Percentiles rank a stretch among this genome's conserved stretches.
These are phyloP conservation scores for Eutrema yunnanense DNA, from an alignment of 345 rosid genomes.

Conservation along the genomic window DNA sequence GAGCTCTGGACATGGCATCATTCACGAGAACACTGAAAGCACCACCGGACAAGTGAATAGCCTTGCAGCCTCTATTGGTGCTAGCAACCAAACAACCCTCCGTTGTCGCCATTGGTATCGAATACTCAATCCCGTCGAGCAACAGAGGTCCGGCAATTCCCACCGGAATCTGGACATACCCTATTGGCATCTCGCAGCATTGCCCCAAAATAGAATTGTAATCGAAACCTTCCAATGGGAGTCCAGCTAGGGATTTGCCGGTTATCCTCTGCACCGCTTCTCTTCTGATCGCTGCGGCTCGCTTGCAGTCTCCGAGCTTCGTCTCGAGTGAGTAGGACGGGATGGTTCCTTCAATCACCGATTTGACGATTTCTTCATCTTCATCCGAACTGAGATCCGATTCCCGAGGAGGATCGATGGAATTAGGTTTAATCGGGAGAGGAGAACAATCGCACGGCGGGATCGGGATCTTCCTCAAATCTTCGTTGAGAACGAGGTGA, in stretches of 20 bases:
- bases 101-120: slow-evolving; percentile 53
- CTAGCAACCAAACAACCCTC: slow-evolving; percentile 60
- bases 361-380: slow-evolving; percentile 37
- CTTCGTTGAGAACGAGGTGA: slow-evolving; percentile 12
- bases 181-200: slow-evolving; percentile 60
- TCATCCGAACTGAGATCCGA: slow-evolving; percentile 15
- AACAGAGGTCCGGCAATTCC: slow-evolving; percentile 52
- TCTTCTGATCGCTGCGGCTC: slow-evolving; percentile 39
- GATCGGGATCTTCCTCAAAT: slow-evolving; percentile 29
- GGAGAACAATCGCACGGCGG: slow-evolving; percentile 30
- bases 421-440: neutral
- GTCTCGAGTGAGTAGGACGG: slow-evolving; percentile 42
- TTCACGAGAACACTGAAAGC: slow-evolving; percentile 30
- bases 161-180: slow-evolving; percentile 56
- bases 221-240: slow-evolving; percentile 45
- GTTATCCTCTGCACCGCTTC: slow-evolving; percentile 40
- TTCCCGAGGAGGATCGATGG: neutral
- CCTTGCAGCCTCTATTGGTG: slow-evolving; percentile 53
- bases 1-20: slow-evolving; percentile 53
- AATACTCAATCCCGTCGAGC: slow-evolving; percentile 39
- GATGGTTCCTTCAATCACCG: slow-evolving; percentile 29
- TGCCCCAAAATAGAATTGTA: slow-evolving; percentile 47
- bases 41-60: slow-evolving; percentile 41
- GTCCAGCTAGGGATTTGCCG: slow-evolving; percentile 35
- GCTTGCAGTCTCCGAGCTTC: slow-evolving; percentile 36